A percentile compares a stretch with the other conserved stretches of the same genome.
Conservation (phyloP, 2,329 filamentous ascomycete genomes). For the Byssothecium circinans region DNA sequence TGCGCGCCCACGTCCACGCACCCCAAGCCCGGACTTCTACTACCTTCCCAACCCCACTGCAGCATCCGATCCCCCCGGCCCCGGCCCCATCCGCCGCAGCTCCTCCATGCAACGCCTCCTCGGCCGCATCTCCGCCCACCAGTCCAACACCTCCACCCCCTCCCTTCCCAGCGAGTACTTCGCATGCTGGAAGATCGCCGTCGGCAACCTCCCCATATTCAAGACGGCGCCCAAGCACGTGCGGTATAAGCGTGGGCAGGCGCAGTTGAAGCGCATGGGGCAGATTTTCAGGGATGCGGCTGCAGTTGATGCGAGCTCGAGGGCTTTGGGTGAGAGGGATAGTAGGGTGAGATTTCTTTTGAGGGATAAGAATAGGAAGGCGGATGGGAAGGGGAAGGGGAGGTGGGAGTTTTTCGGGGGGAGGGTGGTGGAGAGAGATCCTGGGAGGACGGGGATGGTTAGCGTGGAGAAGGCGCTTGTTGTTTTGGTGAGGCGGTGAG, state of each 20-base stretch:
- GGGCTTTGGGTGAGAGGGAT: slow-evolving; percentile 8
- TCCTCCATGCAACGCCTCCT: slow-evolving; percentile 13
- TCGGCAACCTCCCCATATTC: slow-evolving; percentile 3
- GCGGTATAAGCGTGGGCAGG: slow-evolving; percentile 13
- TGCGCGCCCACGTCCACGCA: slow-evolving; percentile 1
- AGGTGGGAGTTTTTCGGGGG: slow-evolving; percentile 15
- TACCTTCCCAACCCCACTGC: not conserved
- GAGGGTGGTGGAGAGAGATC: slow-evolving; percentile 11
- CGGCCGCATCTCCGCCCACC: slow-evolving; percentile 5
- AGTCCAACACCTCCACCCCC: not conserved
- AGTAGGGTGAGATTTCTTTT: slow-evolving; percentile 15
- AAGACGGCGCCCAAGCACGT: slow-evolving; percentile 8
- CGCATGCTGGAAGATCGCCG: slow-evolving; percentile 16
- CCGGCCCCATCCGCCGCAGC: slow-evolving; percentile 10
- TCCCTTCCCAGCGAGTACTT: slow-evolving; percentile 5
- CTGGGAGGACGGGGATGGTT: slow-evolving; percentile 13
- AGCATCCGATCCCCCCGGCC: not conserved
- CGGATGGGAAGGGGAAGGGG: slow-evolving; percentile 5
- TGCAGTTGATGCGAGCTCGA: not conserved
- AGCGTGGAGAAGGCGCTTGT: slow-evolving; percentile 17
- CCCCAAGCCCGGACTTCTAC: slow-evolving; percentile 12
- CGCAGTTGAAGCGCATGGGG: slow-evolving; percentile 17
- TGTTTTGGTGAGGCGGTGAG: slow-evolving; percentile 11
- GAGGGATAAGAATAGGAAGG: slow-evolving; percentile 14
- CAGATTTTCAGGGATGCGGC: slow-evolving; percentile 13